Evolutionary conservation across 83 land plant species (phyloP), one percentile per base, ranked within the genome.

Genomic region (Picea mariana): DNA sequence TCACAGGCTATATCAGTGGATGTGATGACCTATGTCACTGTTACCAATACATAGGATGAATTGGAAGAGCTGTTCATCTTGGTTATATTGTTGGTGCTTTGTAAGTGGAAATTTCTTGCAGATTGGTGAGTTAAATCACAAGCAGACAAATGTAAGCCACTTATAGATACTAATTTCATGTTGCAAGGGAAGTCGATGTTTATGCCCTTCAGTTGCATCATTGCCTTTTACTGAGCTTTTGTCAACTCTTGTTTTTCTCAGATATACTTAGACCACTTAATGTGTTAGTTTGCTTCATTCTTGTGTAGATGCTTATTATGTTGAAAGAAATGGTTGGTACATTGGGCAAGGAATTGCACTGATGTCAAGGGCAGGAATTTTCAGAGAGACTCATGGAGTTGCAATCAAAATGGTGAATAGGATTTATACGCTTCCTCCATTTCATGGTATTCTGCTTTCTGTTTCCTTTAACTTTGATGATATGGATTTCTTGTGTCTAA

Each of bases 261-360:
- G 47, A n/a, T 73, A n/a, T 73, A 44, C 11, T 40, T 73, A 40
- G 24, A 42, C 13, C 52, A 20, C 77, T 20, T 42, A 20, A 73
- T 44, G 5, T 73, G 15, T n/a, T 20, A 11, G 47, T 73, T 73
- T 42, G 40, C 18, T 73, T 73, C 15, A 78, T 26, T 60, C 13
- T 21, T 49, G 38, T 72, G 73, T 77, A 92, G 95, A 92, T 87
- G 90, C 91, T 13, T 83, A 85, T 67, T 84, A 90, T 76, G 27
- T n/a, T 66, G 85, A 92, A 83, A 82, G 95, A 79, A 73, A 63
- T 40, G 92, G 92, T 27, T 64, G 88, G 31, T 92, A 92, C 77
- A 88, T 92, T 85, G 95, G 95, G 23, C 87, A 85, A 85, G 95
- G 95, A 78, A 87, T 61, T 40, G 63, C 92, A 59, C 23, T 73